phyloP scores from a whole-genome alignment of 352 stramenopile species.

The Lagenidium giganteum region DNA sequence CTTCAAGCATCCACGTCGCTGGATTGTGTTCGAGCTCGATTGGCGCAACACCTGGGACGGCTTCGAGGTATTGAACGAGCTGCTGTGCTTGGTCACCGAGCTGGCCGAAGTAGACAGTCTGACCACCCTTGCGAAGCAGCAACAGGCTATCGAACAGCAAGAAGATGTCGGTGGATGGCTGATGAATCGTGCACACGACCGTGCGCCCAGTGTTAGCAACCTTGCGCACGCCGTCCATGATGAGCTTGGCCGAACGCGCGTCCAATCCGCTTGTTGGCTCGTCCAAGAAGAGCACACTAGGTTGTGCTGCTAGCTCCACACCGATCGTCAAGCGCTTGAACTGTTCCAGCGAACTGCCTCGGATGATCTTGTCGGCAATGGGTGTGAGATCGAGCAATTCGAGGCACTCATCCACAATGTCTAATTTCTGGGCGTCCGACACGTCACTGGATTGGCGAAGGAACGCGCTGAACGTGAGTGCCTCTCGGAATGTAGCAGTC shows the following conservation, averaged over 20 bases:
- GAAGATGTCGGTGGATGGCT: constrained; percentile 83
- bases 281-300: constrained; percentile 78
- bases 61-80: constrained; percentile 43
- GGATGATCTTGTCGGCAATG: constrained; percentile 52
- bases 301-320: constrained; percentile 72
- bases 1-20: constrained; percentile 7
- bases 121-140: constrained; percentile 68
- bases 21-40: constrained; percentile 16
- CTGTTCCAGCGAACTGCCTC: constrained; percentile 33
- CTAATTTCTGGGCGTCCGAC: constrained; percentile 4
- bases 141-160: constrained; percentile 64
- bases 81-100: constrained; percentile 33
- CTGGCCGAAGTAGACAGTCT: constrained; percentile 68
- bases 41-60: constrained; percentile 30
- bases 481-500: constrained; percentile 12
- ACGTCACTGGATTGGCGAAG: constrained; percentile 25
- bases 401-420: constrained; percentile 17
- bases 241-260: constrained; percentile 68
- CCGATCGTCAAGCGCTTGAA: constrained; percentile 46
- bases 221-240: constrained; percentile 85
- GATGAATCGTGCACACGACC: constrained; percentile 90
- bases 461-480: constrained; percentile 56
- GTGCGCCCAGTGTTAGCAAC: constrained; percentile 65
- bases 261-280: constrained; percentile 84
- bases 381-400: constrained; percentile 46